Evolutionary conservation across 305 asterid species (phyloP).

Genomic region (Petunia hybrid): DNA sequence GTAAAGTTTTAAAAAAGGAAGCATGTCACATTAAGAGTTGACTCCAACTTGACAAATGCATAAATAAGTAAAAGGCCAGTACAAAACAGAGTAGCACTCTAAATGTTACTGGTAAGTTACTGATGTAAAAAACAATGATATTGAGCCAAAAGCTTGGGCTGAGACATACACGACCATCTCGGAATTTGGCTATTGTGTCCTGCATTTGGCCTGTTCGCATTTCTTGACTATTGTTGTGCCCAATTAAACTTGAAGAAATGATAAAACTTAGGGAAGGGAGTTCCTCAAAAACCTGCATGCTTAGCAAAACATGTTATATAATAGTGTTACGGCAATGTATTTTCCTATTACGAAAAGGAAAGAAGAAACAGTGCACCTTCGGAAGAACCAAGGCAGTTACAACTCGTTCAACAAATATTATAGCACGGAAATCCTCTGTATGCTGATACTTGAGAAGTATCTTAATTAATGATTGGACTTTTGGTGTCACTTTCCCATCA

Average conservation of each 20-base stretch:
- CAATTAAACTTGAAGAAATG: constrained; percentile 94
- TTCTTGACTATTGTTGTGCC: constrained; percentile 98
- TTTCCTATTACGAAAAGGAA: constrained; percentile 22
- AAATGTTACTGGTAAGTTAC: background rate
- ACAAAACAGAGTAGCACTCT: constrained; percentile 11
- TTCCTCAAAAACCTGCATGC: constrained; percentile 82
- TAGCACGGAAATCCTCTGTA: constrained; percentile 97
- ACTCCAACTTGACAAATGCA: constrained; percentile 27
- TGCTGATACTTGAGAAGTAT: constrained; percentile 90
- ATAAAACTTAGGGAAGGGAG: constrained; percentile 94
- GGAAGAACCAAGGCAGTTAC: constrained; percentile 99
- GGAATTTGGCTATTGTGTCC: constrained; percentile 91
- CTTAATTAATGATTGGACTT: constrained; percentile 95
- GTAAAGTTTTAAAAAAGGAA: background rate
- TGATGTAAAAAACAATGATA: constrained; percentile 22
- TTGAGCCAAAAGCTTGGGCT: constrained; percentile 31
- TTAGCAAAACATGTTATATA: constrained; percentile 34
- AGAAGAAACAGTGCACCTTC: constrained; percentile 62
- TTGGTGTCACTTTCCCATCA: constrained; percentile 99
- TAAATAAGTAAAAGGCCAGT: background rate
- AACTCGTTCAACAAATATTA: constrained; percentile 97
- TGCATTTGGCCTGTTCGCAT: constrained; percentile 99
- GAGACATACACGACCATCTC: constrained; percentile 97
- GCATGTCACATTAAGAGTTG: constrained; percentile 24
- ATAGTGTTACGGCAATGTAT: constrained; percentile 14